Base-by-base conservation (phyloP, 23 red algal species). In the Gracilariopsis chorda region DNA sequence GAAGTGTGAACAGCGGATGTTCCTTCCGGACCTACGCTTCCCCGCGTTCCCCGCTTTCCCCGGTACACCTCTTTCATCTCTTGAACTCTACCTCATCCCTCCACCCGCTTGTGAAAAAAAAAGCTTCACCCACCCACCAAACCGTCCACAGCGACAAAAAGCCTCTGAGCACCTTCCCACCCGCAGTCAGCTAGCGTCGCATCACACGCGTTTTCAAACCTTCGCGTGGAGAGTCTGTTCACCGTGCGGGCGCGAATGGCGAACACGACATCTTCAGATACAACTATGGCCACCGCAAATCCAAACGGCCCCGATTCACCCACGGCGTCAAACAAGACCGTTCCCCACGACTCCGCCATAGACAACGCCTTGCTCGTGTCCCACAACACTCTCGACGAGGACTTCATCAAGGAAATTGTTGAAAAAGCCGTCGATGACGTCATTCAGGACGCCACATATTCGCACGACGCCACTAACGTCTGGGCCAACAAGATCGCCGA, bases 401-500 rank as follows among this genome's bases (percentile, higher is more conserved):
- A 85, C 51, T 94, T 94, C 47, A 79, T 94, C 36, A 84, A 85
- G 52, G 71, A 78, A 11, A 73, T 85, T 47, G 91, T 94, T 27
- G 69, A 77, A 34, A 86, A 84, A 65, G 71, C 91, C 41, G 91
- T 94, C 34, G 58, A 86, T 53, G 80, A 86, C 51, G 71, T 79
- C 53, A 94, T 94, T 60, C 49, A 79, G 63, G 91, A 85, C 46
- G 45, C 67, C 5, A 71, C 45, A 46, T 94, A 94, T 48, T 85
- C 91, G 39, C 91, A 94, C 69, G 91, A 84, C 24, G 79, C 79
- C 12, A 94, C 91, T 20, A 77, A 77, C 34, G 44, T 68, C 21
- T 94, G 91, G 91, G 75, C 77, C 16, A 94, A 94, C 45, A 59
- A 84, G 43, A 94, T 94, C 52, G 91, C 83, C 29, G 91, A 94